Evolutionary conservation across 257 asterid genomes (phyloP).

Genomic region (Eustoma russellianum): DNA sequence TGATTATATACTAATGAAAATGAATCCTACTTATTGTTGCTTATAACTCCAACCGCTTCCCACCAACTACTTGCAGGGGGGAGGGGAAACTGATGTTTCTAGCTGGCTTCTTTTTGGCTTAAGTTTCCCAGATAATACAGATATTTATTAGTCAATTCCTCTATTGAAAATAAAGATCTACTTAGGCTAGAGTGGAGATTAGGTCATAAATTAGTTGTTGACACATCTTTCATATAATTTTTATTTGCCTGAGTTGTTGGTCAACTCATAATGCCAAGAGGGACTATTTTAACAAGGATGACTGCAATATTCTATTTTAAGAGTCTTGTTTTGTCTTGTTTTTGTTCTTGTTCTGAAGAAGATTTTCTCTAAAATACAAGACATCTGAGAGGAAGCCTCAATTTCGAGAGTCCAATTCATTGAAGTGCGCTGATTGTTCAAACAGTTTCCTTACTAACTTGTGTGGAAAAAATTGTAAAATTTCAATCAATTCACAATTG

Average conservation of each 20-base stretch:
- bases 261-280: neutral
- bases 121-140: neutral
- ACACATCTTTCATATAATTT: neutral
- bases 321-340: too few relatives aligned
- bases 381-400: neutral
- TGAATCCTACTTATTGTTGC: too few relatives aligned
- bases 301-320: neutral
- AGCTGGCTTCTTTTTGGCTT: neutral
- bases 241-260: neutral
- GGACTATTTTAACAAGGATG: neutral
- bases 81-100: neutral
- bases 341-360: neutral
- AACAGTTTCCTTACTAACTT: neutral
- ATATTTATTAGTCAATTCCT: slow-evolving; percentile 1
- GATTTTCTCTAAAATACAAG: too few relatives aligned
- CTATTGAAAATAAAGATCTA: neutral
- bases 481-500: neutral
- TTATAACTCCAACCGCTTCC: neutral
- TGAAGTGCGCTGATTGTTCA: neutral
- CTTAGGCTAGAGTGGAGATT: too few relatives aligned
- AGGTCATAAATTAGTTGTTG: neutral
- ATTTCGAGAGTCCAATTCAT: neutral
- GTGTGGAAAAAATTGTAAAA: neutral
- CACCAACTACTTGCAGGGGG: neutral
- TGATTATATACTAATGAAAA: too few relatives aligned